Evolutionary conservation across 352 stramenopile genomes (phyloP).

Genomic region (Nothophytophthora sp.): DNA sequence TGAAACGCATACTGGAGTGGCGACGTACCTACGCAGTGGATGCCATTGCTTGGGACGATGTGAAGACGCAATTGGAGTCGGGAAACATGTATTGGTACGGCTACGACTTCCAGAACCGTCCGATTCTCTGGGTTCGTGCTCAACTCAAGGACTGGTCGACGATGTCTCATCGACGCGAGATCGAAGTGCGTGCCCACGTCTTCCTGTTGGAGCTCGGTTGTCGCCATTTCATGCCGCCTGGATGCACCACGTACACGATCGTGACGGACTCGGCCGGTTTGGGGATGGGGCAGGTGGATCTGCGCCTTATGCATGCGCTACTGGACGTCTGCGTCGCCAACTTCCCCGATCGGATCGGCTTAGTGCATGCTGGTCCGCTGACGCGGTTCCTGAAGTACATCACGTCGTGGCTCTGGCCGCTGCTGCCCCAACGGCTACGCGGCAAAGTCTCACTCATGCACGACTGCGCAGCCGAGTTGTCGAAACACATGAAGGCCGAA

Average conservation of each 20-base stretch:
- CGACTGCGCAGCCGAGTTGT: conserved; percentile 48
- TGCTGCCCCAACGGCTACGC: conserved; percentile 50
- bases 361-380: conserved; percentile 57
- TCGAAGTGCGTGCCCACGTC: conserved; percentile 60
- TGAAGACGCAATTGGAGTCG: conserved; percentile 40
- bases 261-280: conserved; percentile 57
- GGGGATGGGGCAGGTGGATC: conserved; percentile 48
- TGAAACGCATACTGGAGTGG: conserved; percentile 56
- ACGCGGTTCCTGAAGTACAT: conserved; percentile 59
- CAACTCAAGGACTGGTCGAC: conserved; percentile 60
- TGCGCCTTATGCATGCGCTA: conserved; percentile 65
- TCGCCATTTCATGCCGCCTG: conserved; percentile 55
- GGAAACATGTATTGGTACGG: conserved; percentile 77
- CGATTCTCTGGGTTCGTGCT: conserved; percentile 67
- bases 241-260: conserved; percentile 60
- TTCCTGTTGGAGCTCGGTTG: conserved; percentile 60
- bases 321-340: conserved; percentile 65
- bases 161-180: conserved; percentile 48
- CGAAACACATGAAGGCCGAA: conserved; percentile 60
- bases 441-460: conserved; percentile 68
- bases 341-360: conserved; percentile 65
- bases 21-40: conserved; percentile 47
- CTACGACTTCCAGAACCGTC: conserved; percentile 67
- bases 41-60: conserved; percentile 35
- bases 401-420: conserved; percentile 54